Percentiles rank a stretch among this genome's conserved stretches.
phyloP scores from a whole-genome alignment of 345 rosid genomes.

The Pugionium dolabratum region DNA sequence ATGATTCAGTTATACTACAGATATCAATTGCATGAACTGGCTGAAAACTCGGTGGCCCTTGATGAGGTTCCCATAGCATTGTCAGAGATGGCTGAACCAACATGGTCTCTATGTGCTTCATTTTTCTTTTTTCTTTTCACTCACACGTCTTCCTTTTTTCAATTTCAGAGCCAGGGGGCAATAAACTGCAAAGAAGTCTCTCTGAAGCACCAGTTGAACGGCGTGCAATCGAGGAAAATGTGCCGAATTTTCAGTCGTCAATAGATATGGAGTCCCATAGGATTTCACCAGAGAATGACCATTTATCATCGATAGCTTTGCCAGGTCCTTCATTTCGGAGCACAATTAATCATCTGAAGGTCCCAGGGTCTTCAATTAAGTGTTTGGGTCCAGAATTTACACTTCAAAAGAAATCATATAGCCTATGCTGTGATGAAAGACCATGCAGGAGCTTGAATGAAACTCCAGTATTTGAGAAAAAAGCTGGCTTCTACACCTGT shows the following conservation, averaged over 20 bases:
- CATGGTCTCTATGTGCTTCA: constrained; percentile 8
- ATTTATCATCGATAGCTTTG: constrained; percentile 32
- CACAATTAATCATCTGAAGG: constrained; percentile 58
- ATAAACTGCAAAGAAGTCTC: constrained; percentile 43
- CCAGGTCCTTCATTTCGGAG: constrained; percentile 52
- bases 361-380: constrained; percentile 33
- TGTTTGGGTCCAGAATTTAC: constrained; percentile 35
- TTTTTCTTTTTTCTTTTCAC: constrained; percentile 10
- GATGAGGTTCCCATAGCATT: constrained; percentile 3
- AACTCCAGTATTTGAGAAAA: constrained; percentile 42
- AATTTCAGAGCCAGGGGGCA: constrained; percentile 46
- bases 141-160: constrained; percentile 16
- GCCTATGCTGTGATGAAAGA: constrained; percentile 40
- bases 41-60: constrained; percentile 1
- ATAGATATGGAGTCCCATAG: constrained; percentile 40
- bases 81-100: constrained; percentile 13
- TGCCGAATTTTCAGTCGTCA: constrained; percentile 31
- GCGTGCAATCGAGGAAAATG: constrained; percentile 28
- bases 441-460: constrained; percentile 34
- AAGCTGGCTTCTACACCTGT: constrained; percentile 52
- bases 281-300: constrained; percentile 35
- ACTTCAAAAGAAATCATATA: constrained; percentile 34
- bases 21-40: constrained; percentile 28
- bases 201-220: constrained; percentile 42
- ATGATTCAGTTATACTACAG: constrained; percentile 23